Evolutionary conservation across 345 rosid species (phyloP), one percentile per base, ranked within the genome.

Genomic region (Heritiera fomes): DNA sequence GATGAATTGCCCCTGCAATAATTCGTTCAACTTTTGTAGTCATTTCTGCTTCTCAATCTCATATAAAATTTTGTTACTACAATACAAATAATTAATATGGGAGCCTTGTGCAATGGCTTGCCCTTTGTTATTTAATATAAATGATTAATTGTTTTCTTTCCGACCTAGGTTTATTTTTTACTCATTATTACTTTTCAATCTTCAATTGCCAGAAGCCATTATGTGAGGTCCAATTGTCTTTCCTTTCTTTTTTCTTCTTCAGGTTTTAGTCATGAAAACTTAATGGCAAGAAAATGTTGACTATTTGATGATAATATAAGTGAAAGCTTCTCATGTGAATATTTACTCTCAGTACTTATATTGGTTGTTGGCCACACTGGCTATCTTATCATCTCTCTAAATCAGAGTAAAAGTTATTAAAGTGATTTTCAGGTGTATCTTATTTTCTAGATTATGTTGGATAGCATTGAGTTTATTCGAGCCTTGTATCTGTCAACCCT

Each of bases 1-100:
- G 14, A 15, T 71, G 28, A 32, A 30, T 17, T 32, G 45, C 60
- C 23, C 11, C 6, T 52, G 75, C 17, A 32, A 15, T 52, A 34
- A 23, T 69, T 71, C 15, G 61, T 71, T 71, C 75, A 32, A 71
- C 28, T 50, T 28, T 71, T 61, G 38, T 61, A 10, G 40, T 28
- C 40, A 30, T 11, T 61, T 61, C 6, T 28, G 66, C 65, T 23
- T 23, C 34, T 60, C 15, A 10, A 56, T 56, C 61, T 56, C 61
- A 56, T 56, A 55, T 55, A 6, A 0, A 56, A 56, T 56, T 56
- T 34, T 7, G 30, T 55, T 56, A 56, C 28, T 56, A 7, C 61
- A 56, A n/a, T n/a, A 18, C 7, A 15, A 55, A 18, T 55, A 15
- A 55, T 17, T 55, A 55, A 18, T 55, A 23, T 23, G 28, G 28